These are phyloP conservation scores for Amoeboaphelidium occidentale DNA, from an alignment of 371 early-diverging fungal genomes.

Conservation along the genomic window DNA sequence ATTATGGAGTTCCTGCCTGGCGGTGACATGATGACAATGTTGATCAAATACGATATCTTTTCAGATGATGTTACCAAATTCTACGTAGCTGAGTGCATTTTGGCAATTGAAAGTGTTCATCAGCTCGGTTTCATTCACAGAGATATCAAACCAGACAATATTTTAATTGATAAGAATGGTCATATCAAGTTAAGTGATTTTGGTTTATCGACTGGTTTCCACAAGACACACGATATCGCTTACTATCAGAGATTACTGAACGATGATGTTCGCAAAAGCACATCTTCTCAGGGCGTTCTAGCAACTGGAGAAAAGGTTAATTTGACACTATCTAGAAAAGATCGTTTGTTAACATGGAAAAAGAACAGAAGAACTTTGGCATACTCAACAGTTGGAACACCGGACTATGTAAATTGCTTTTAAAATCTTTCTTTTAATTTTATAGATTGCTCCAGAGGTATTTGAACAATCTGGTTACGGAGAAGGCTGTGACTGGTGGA, in stretches of 20 bases:
- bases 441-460: slow-evolving; percentile 50
- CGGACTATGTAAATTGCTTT: slow-evolving; percentile 6
- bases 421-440: not conserved
- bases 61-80: slow-evolving; percentile 88
- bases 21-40: slow-evolving; percentile 63
- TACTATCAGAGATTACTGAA: slow-evolving; percentile 45
- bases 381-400: slow-evolving; percentile 8
- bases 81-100: slow-evolving; percentile 89
- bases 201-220: slow-evolving; percentile 94
- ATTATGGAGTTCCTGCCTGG: slow-evolving; percentile 97
- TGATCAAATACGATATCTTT: slow-evolving; percentile 87
- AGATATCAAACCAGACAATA: slow-evolving; percentile 18
- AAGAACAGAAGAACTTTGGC: slow-evolving; percentile 1
- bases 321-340: not conserved
- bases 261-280: slow-evolving; percentile 6
- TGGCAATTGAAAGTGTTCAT: slow-evolving; percentile 88
- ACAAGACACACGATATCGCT: slow-evolving; percentile 79
- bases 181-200: slow-evolving; percentile 69
- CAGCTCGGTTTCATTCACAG: slow-evolving; percentile 81
- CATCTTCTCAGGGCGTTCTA: not conserved
- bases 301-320: not conserved
- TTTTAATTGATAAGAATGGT: slow-evolving; percentile 12
- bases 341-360: slow-evolving; percentile 1
- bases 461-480: slow-evolving; percentile 83
- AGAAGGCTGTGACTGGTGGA: slow-evolving; percentile 98